Percentiles rank a stretch among this genome's conserved stretches.
These are phyloP conservation scores for Aspergillus terreus DNA, from an alignment of 2,329 filamentous ascomycete species.

Conservation along the genomic window DNA sequence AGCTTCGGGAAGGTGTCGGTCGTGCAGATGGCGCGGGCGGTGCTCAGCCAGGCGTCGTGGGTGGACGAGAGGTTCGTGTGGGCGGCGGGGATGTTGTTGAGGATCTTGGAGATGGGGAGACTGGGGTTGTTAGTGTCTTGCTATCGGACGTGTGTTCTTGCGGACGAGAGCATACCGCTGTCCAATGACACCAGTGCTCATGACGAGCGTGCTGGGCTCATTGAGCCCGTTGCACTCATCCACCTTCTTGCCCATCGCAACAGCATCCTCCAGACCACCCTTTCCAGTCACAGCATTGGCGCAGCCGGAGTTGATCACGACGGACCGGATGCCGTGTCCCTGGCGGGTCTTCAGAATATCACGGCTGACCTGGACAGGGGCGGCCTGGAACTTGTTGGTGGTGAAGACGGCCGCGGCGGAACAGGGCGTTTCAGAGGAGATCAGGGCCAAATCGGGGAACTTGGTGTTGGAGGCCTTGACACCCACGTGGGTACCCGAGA, in stretches of 20 bases:
- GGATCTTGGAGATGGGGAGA: conserved; percentile 86
- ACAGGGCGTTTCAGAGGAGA: conserved; percentile 82
- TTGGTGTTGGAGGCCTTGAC: conserved; percentile 91
- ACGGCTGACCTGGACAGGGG: conserved; percentile 82
- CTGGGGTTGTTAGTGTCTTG: conserved; percentile 37
- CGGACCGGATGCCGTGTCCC: conserved; percentile 69
- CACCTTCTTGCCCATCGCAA: conserved; percentile 73
- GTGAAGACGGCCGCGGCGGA: conserved; percentile 91
- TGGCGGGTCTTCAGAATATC: conserved; percentile 64
- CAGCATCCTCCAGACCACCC: conserved; percentile 83
- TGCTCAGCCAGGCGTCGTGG: conserved; percentile 81
- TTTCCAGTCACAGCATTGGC: conserved; percentile 95
- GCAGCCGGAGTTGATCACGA: conserved; percentile 93
- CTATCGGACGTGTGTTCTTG: not conserved
- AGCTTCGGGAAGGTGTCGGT: conserved; percentile 99
- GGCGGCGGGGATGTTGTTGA: conserved; percentile 74
- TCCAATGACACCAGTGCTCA: conserved; percentile 98
- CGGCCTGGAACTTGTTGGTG: conserved; percentile 96
- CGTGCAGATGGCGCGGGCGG: conserved; percentile 91
- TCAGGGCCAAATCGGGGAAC: conserved; percentile 84
- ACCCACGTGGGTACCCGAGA: conserved; percentile 82
- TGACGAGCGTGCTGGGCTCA: conserved; percentile 72
- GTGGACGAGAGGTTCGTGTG: conserved; percentile 66
- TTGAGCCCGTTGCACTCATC: conserved; percentile 60
- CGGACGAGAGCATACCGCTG: conserved; percentile 60